Conservation (phyloP, 208 protist species). For the Leishmania lainsoni region DNA sequence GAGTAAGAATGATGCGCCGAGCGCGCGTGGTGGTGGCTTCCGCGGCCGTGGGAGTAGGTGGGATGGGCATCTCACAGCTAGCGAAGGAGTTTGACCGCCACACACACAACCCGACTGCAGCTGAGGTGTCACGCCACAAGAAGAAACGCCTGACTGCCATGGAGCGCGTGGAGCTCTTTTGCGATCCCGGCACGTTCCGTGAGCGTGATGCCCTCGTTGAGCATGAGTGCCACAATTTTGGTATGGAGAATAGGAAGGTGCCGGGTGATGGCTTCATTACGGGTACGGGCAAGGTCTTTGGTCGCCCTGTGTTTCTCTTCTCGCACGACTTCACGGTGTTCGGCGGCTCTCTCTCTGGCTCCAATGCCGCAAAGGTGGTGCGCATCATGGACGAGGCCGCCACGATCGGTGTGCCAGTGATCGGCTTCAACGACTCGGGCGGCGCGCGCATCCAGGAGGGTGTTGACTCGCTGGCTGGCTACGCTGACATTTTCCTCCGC, state of each 20-base stretch:
- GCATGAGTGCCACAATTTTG: constrained; percentile 94
- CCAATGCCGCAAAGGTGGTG: constrained; percentile 96
- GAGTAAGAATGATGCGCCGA: constrained; percentile 31
- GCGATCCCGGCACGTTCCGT: constrained; percentile 92
- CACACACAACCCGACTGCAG: constrained; percentile 37
- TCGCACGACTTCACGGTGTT: constrained; percentile 96
- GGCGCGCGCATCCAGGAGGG: constrained; percentile 97
- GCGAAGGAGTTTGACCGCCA: constrained; percentile 34
- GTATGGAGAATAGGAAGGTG: constrained; percentile 85
- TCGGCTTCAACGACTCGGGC: constrained; percentile 97
- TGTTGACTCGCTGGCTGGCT: constrained; percentile 94
- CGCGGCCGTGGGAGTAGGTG: constrained; percentile 14
- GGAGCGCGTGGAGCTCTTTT: constrained; percentile 93
- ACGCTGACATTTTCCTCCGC: constrained; percentile 95
- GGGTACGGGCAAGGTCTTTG: constrained; percentile 93
- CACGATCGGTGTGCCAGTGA: constrained; percentile 93
- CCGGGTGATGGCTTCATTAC: constrained; percentile 95
- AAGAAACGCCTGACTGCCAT: constrained; percentile 94
- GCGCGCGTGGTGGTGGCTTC: constrained; percentile 21
- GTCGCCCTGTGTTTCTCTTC: constrained; percentile 95
- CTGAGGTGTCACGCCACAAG: constrained; percentile 78
- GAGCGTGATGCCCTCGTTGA: constrained; percentile 93
- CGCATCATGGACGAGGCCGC: constrained; percentile 97
- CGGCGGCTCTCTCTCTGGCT: constrained; percentile 93
- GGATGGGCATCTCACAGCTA: constrained; percentile 20